Base-by-base conservation (phyloP, 805 yeast genomes). In the Yueomyces sinensis region DNA sequence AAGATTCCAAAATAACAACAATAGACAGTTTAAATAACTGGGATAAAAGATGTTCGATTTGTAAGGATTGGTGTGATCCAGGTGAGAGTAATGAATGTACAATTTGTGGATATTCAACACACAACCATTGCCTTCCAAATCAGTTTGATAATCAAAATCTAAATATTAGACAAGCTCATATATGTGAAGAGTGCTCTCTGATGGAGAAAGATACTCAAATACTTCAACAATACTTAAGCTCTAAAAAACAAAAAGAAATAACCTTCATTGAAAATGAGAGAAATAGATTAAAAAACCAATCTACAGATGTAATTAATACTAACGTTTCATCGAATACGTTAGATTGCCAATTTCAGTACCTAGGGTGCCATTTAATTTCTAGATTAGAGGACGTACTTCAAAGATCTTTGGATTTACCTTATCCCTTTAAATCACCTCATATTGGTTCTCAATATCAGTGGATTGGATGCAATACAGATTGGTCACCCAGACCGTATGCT, bases 121-220 rank as follows among this genome's bases (percentile, higher is more conserved):
- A 87, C 58, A 71, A 86, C 72, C 63, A 74, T 27, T 87, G 97
- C 49, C 68, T 86, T 32, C 82, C 79, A 40, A 95, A 95, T 1
- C n/a, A n/a, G n/a, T 95, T 95, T 1, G 56, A 84, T 28, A 52
- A 70, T 34, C 71, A 72, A 41, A 82, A 82, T 47, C 95, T 95
- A 1, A 76, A 82, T 30, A 61, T 93, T 37, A 95, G 94, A 1
- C 81, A 83, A 50, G 82, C 84, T 7, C 87, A 95, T 95, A 70
- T 83, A 18, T 86, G 96, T 62, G 87, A 82, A 20, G 52, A 62
- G 4, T 86, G 96, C 59, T 66, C 77, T n/a, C 70, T 72, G 43
- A 66, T 62, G 23, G 68, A 70, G 34, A 79, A 75, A 40, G 53
- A 57, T n/a, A 59, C 59, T 17, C 16, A 31, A 32, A 44, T 38